These are phyloP conservation scores for Claviceps citrina DNA, from an alignment of 2,329 filamentous ascomycete species.

Conservation along the genomic window DNA sequence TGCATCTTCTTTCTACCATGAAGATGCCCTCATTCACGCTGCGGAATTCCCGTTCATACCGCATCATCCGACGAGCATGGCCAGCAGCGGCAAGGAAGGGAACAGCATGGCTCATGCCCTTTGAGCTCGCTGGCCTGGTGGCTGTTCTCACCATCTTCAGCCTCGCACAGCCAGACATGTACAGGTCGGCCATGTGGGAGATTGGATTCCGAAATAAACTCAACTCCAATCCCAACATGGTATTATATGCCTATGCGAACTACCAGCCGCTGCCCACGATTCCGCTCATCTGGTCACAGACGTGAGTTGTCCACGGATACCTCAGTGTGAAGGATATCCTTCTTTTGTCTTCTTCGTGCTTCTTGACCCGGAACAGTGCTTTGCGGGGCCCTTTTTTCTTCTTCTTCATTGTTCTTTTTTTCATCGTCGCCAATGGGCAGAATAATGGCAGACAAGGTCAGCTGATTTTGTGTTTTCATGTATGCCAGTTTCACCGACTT, in stretches of 20 bases:
- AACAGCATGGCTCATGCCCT: slow-evolving; percentile 47
- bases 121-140: slow-evolving; percentile 52
- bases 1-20: not conserved
- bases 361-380: no score
- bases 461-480: not conserved
- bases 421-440: no score
- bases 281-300: slow-evolving; percentile 58
- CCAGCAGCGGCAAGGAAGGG: slow-evolving; percentile 32
- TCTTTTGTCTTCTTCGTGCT: not conserved
- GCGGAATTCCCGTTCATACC: slow-evolving; percentile 22
- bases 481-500: slow-evolving; percentile 49
- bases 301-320: slow-evolving; percentile 34
- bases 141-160: slow-evolving; percentile 54
- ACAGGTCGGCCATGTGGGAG: slow-evolving; percentile 56
- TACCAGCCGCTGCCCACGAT: slow-evolving; percentile 43
- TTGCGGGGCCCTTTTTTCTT: no score
- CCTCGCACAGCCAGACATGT: slow-evolving; percentile 58
- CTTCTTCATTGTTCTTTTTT: no score
- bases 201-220: slow-evolving; percentile 55
- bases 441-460: not conserved
- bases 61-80: slow-evolving; percentile 44
- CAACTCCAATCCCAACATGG: slow-evolving; percentile 56
- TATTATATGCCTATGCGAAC: slow-evolving; percentile 62
- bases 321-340: not conserved
- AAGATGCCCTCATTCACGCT: not conserved